A percentile compares a stretch with the other conserved stretches of the same genome.
Conservation (phyloP, 2,329 filamentous ascomycete genomes). For the Fusarium marasasianum region DNA sequence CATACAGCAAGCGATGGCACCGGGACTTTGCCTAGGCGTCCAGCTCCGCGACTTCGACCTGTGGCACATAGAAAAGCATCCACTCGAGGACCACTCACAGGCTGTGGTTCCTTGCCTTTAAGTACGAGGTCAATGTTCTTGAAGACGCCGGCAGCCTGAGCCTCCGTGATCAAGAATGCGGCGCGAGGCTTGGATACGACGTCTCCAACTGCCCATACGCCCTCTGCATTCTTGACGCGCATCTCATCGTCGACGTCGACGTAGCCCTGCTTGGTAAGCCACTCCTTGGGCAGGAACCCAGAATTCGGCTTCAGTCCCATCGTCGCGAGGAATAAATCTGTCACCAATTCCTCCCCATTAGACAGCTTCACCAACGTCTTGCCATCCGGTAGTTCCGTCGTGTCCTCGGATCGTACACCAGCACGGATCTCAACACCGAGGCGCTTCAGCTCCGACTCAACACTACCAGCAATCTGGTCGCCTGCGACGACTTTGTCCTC, state of each 20-base stretch:
- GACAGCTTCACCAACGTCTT: constrained; percentile 60
- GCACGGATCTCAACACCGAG: constrained; percentile 61
- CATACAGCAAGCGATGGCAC: constrained; percentile 63
- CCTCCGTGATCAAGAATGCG: constrained; percentile 69
- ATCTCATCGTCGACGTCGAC: constrained; percentile 62
- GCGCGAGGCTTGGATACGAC: constrained; percentile 61
- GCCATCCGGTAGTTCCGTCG: constrained; percentile 50
- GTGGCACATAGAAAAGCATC: constrained; percentile 60
- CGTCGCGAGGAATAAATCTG: constrained; percentile 67
- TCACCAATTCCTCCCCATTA: constrained; percentile 57
- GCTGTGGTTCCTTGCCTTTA: constrained; percentile 53
- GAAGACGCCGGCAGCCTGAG: constrained; percentile 62
- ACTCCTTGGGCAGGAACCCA: constrained; percentile 57
- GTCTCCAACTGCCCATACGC: constrained; percentile 65
- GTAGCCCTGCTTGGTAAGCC: constrained; percentile 57
- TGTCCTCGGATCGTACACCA: constrained; percentile 52
- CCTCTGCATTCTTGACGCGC: constrained; percentile 54
- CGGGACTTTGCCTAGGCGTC: constrained; percentile 57
- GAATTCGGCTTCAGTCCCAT: constrained; percentile 65
- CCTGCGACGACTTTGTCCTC: constrained; percentile 54
- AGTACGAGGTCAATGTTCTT: constrained; percentile 63
- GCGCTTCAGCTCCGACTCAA: constrained; percentile 60
- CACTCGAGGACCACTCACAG: constrained; percentile 58
- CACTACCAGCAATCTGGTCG: constrained; percentile 54
- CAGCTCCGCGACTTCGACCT: constrained; percentile 61